Percentiles rank a stretch among this genome's conserved stretches.
Evolutionary conservation across 2,329 filamentous ascomycete species (phyloP).

Genomic region (Aspergillus awamori): DNA sequence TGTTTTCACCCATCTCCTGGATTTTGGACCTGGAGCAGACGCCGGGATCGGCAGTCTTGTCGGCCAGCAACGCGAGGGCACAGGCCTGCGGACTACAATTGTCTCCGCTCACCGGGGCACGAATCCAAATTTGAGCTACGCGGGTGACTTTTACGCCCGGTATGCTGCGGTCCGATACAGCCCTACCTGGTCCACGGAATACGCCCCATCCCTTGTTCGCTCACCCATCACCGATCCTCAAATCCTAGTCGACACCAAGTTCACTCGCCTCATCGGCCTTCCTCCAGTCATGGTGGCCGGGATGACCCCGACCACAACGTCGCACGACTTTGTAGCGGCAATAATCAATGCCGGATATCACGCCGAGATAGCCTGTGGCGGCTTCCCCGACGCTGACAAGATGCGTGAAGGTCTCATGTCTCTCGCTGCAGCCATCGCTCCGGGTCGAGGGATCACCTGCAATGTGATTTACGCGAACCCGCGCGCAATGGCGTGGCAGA

Average conservation of each 20-base stretch:
- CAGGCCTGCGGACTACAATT: background rate
- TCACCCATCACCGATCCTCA: background rate
- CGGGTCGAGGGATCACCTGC: conserved; percentile 9
- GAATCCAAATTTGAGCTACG: background rate
- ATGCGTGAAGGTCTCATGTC: conserved; percentile 1
- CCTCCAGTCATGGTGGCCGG: conserved; percentile 13
- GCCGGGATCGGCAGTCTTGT: background rate
- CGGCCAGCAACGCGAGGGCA: background rate
- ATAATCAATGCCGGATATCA: conserved; percentile 12
- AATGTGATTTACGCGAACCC: conserved; percentile 14
- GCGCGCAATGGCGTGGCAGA: conserved; percentile 6
- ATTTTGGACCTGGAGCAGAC: conserved; percentile 1
- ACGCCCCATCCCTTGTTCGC: background rate
- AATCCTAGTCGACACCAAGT: background rate
- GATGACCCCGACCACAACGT: conserved; percentile 12
- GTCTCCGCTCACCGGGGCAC: background rate
- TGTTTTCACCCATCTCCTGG: background rate
- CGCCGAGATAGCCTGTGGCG: conserved; percentile 12
- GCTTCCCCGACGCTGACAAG: background rate
- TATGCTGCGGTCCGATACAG: background rate
- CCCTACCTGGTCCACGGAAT: background rate
- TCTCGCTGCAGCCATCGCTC: background rate
- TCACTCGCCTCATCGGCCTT: conserved; percentile 1
- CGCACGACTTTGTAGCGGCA: conserved; percentile 7
- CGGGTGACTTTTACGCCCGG: background rate